Evolutionary conservation across 2,329 filamentous ascomycete species (phyloP).

Genomic region (Escovopsis weberi): DNA sequence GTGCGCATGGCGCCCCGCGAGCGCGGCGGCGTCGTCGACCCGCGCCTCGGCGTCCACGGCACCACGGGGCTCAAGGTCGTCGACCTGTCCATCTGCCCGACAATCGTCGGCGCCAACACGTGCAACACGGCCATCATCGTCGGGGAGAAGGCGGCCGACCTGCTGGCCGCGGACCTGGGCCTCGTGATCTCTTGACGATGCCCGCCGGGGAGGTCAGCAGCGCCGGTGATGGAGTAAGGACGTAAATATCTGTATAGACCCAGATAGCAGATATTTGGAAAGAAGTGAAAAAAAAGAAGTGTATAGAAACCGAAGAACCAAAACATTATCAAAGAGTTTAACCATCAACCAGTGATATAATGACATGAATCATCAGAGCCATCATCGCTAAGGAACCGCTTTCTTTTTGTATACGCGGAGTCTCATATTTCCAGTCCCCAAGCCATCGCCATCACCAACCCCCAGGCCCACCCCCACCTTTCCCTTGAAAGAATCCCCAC

Average conservation of each 20-base stretch:
- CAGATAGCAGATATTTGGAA: constrained; percentile 2
- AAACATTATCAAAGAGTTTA: too few species aligned
- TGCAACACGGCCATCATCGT: constrained; percentile 28
- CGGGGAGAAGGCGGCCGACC: constrained; percentile 26
- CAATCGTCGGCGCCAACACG: constrained; percentile 30
- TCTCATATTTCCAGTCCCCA: not conserved
- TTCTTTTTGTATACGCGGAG: not conserved
- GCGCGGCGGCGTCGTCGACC: constrained; percentile 26
- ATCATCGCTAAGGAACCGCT: constrained; percentile 7
- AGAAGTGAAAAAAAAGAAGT: too few species aligned
- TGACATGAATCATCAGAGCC: not conserved
- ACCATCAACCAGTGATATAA: too few species aligned
- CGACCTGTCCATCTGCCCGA: constrained; percentile 21
- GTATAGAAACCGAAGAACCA: too few species aligned
- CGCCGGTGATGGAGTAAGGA: too few species aligned
- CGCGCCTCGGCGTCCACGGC: constrained; percentile 26
- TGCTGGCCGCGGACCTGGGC: constrained; percentile 15
- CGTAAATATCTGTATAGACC: not conserved
- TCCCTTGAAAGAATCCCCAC: too few species aligned
- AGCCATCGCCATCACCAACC: not conserved
- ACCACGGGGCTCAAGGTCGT: constrained; percentile 21
- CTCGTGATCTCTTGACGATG: not conserved
- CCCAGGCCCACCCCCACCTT: too few species aligned
- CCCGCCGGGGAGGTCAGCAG: not conserved
- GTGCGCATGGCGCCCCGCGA: constrained; percentile 26